Conservation (phyloP, 371 early-diverging fungal genomes). For the Zychaea mexicana region DNA sequence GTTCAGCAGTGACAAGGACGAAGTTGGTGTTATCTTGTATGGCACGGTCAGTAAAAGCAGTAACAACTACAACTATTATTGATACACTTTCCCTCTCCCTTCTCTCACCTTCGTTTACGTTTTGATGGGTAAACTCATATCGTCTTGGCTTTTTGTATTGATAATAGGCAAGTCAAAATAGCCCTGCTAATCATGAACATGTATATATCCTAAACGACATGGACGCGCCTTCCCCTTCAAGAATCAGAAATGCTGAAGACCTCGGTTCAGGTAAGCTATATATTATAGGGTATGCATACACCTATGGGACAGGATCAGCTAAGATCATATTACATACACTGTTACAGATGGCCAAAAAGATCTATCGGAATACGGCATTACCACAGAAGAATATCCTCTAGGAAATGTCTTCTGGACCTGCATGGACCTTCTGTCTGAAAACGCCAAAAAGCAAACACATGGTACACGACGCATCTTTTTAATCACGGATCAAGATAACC, state of each 20-base stretch:
- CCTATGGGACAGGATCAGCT: too few species aligned
- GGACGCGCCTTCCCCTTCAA: conserved; percentile 61
- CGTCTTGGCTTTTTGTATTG: too few species aligned
- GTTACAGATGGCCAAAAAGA: conserved; percentile 2
- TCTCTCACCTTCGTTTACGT: too few species aligned
- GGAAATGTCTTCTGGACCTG: conserved; percentile 70
- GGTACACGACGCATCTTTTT: conserved; percentile 68
- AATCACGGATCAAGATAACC: conserved; percentile 70
- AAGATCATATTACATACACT: too few species aligned
- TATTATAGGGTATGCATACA: too few species aligned
- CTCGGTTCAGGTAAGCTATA: conserved; percentile 59
- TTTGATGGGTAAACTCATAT: too few species aligned
- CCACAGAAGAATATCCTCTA: conserved; percentile 50
- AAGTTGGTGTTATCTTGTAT: conserved; percentile 65
- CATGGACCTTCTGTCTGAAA: conserved; percentile 56
- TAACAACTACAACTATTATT: too few species aligned
- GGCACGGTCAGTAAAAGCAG: conserved; percentile 54
- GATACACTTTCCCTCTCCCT: background rate
- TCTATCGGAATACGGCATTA: conserved; percentile 53
- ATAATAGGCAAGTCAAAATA: conserved; percentile 42
- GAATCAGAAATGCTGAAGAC: conserved; percentile 62
- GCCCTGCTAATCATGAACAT: conserved; percentile 50
- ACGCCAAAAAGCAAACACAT: conserved; percentile 51
- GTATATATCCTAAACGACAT: conserved; percentile 66
- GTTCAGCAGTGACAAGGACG: conserved; percentile 56